Base-by-base conservation (phyloP, 805 yeast species). In the Nakazawaea wickerhamii region DNA sequence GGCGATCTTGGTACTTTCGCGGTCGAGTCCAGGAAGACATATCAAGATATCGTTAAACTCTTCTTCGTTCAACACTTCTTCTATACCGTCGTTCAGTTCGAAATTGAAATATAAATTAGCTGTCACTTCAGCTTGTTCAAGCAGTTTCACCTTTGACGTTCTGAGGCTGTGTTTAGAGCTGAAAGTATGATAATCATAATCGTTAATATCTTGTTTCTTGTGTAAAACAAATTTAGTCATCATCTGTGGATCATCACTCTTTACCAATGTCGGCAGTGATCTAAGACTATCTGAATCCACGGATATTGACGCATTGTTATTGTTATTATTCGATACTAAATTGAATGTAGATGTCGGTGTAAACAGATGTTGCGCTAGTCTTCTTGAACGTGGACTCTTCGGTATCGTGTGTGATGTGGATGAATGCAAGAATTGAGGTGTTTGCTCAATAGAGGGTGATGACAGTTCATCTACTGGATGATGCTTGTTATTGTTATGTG, bases 81-180 rank as follows among this genome's bases (percentile, higher is more conserved):
- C 55, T n/a, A 46, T 49, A 8, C 57, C 51, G 13, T 36, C 38
- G 33, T 42, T 37, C 33, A 31, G 36, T 18, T 43, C 46, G 19
- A 34, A 43, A 28, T 34, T 38, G 44, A 61, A 63, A 40, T 50
- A 58, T 36, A 55, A 40, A 34, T 51, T 55, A 7, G 63, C 44
- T 4, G 67, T 60, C 44, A 56, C 45, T 40, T 64, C 69, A 5
- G 64, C 59, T 39, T 63, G 65, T 43, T 64, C 68, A 45, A 63
- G 54, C 4, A 67, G 67, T 35, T 57, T 51, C 3, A 64, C 51
- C 46, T 63, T 64, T 17, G 64, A 57, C 11, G 55, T 28, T 39
- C 68, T 41, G 30, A 64, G 39, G 17, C 65, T 65, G 38, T 60
- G 63, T 2, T 43, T 52, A 1, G 64, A 53, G 42, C 60, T 55